A percentile compares a stretch with the other conserved stretches of the same genome.
phyloP scores from a whole-genome alignment of 345 rosid species.

The Aquilaria sinensis region DNA sequence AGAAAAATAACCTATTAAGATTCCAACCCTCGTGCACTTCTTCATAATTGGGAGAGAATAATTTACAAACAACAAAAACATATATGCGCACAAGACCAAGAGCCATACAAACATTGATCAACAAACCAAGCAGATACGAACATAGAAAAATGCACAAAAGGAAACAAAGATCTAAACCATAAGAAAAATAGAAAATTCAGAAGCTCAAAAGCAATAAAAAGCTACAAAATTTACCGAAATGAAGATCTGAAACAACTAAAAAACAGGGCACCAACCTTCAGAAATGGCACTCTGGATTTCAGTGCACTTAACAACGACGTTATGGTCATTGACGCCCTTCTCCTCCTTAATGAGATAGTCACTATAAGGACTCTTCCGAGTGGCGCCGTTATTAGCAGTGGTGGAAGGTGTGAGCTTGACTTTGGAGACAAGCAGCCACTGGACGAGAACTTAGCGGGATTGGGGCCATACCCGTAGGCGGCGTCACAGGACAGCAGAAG shows the following conservation, averaged over 20 bases:
- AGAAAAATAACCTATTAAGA: neutral
- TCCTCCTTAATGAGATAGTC: constrained; percentile 91
- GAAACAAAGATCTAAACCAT: constrained; percentile 10
- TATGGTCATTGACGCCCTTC: constrained; percentile 80
- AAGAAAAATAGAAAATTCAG: neutral
- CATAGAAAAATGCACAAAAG: neutral
- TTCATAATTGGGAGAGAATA: neutral
- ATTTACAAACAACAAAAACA: constrained; percentile 1
- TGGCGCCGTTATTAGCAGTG: constrained; percentile 13
- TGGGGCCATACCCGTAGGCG: too few relatives aligned
- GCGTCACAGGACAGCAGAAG: too few relatives aligned
- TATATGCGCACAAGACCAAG: neutral
- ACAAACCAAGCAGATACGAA: neutral
- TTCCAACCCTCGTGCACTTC: constrained; percentile 5
- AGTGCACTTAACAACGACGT: constrained; percentile 73
- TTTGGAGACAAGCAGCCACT: constrained; percentile 70
- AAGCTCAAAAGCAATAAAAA: neutral
- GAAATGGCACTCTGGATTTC: constrained; percentile 90
- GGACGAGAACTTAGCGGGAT: constrained; percentile 30
- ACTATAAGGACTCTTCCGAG: constrained; percentile 40
- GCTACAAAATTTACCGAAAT: neutral
- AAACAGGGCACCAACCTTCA: constrained; percentile 36
- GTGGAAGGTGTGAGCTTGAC: constrained; percentile 45
- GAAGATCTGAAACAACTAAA: neutral
- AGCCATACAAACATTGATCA: neutral